Evolutionary conservation across 306 rosid genomes (phyloP).

Genomic region (Vigna radiata): DNA sequence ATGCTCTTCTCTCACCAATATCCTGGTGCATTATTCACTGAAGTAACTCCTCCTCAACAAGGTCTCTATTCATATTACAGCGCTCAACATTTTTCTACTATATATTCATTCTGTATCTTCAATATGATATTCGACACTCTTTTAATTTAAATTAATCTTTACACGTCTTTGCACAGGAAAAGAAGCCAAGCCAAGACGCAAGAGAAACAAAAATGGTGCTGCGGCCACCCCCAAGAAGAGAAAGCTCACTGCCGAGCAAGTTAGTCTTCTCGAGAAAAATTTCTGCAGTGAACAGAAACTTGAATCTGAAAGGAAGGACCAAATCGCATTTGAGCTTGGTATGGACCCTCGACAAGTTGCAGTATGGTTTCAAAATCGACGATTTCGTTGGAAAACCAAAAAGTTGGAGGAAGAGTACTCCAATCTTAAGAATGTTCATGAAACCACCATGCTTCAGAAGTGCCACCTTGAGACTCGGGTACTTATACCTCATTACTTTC

Average conservation of each 20-base stretch:
- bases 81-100: background rate
- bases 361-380: slow-evolving; percentile 83
- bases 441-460: slow-evolving; percentile 52
- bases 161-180: slow-evolving; percentile 21
- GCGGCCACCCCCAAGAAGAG: slow-evolving; percentile 54
- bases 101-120: background rate
- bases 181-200: slow-evolving; percentile 55
- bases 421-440: slow-evolving; percentile 55
- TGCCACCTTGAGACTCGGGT: slow-evolving; percentile 67
- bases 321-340: slow-evolving; percentile 72
- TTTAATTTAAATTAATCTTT: background rate
- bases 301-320: slow-evolving; percentile 73
- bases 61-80: slow-evolving; percentile 45
- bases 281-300: slow-evolving; percentile 72
- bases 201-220: slow-evolving; percentile 53
- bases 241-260: slow-evolving; percentile 68
- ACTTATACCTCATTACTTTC: background rate
- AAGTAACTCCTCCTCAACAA: slow-evolving; percentile 59
- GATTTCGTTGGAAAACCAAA: slow-evolving; percentile 88
- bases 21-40: slow-evolving; percentile 49
- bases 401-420: slow-evolving; percentile 72
- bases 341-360: slow-evolving; percentile 82
- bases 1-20: slow-evolving; percentile 52
- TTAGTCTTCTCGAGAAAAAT: slow-evolving; percentile 59
- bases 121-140: background rate